Evolutionary conservation across 192 early-diverging fungal genomes (phyloP), one percentile per base, ranked within the genome.

Genomic region (Coemansia nantahalensis): DNA sequence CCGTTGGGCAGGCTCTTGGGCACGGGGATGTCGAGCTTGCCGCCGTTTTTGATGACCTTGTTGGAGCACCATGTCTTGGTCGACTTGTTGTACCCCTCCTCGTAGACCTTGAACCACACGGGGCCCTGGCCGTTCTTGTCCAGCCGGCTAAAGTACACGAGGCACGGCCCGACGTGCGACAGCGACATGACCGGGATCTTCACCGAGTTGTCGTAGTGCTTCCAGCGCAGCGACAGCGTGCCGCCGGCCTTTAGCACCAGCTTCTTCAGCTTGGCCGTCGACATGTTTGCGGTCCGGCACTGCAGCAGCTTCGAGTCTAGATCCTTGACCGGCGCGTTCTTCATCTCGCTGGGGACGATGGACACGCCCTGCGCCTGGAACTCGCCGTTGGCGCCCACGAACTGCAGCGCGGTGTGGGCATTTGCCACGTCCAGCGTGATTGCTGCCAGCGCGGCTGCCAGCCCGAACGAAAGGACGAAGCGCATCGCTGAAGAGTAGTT

Each of bases 31-130:
- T 68, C 42, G n/a, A 49, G 17, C 5, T 40, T 44, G 0, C 65
- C 58, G 3, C 48, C 32, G 17, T 15, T 45, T 5, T 38, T 12
- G 24, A 55, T 54, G 8, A 62, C 10, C 52, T 41, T 62, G 16
- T 51, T 39, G 4, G 41, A 16, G 11, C 65, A 68, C 65, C 65
- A 68, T 9, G 28, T 22, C 7, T 68, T 41, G 5, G 18, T 23
- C 0, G 23, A 16, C 7, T 19, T 19, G 21, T 42, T 35, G 36
- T 46, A 55, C 8, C 54, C 58, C 5, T 52, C 58, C 38, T 60
- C 49, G 28, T 38, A 52, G n/a, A 52, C 52, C 50, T 60, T 60
- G 21, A 60, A 56, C 61, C 61, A 63, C 8, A 48, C 54, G 0
- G 26, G 10, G 15, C 39, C 46, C 7, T 36, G 24, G 5, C 61